Percentiles rank a stretch among this genome's conserved stretches.
These are phyloP conservation scores for Purpureocillium lavendulum DNA, from an alignment of 2,329 filamentous ascomycete species.

Conservation along the genomic window DNA sequence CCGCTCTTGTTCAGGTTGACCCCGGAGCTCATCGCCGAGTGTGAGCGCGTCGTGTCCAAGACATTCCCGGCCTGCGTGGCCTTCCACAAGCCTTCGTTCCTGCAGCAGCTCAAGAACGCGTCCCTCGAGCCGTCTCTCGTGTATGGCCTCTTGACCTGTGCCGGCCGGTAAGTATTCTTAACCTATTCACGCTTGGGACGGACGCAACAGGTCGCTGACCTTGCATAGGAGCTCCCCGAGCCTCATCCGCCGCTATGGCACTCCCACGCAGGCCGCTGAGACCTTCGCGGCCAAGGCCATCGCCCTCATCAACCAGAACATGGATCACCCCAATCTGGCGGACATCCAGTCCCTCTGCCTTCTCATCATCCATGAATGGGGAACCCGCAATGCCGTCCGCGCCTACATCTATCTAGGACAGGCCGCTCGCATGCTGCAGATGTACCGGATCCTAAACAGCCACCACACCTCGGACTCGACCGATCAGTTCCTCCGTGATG, in stretches of 20 bases:
- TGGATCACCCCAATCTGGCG: constrained; percentile 50
- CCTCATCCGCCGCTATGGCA: constrained; percentile 51
- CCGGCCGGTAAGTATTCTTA: constrained; percentile 43
- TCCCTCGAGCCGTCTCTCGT: constrained; percentile 48
- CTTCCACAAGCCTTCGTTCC: constrained; percentile 54
- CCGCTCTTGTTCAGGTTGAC: constrained; percentile 31
- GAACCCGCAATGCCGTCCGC: constrained; percentile 50
- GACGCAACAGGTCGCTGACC: not conserved
- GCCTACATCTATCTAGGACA: constrained; percentile 57
- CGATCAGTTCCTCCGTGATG: constrained; percentile 53
- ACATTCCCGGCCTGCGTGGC: constrained; percentile 53
- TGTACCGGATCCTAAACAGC: constrained; percentile 51
- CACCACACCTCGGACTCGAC: constrained; percentile 41
- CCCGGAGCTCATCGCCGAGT: constrained; percentile 49
- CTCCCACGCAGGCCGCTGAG: constrained; percentile 46
- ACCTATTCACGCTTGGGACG: constrained; percentile 1
- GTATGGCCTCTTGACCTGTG: constrained; percentile 49
- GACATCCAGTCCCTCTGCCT: constrained; percentile 55
- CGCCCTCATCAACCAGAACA: constrained; percentile 46
- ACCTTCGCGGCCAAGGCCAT: constrained; percentile 52
- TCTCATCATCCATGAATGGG: constrained; percentile 56
- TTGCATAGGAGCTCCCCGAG: constrained; percentile 41
- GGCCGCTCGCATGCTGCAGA: constrained; percentile 56
- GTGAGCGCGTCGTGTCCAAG: constrained; percentile 52
- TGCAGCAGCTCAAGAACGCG: constrained; percentile 50